Percentiles rank a stretch among this genome's conserved stretches.
Evolutionary conservation across 768 basidiomycete genomes (phyloP).

Genomic region (Mycena rebaudengoi): DNA sequence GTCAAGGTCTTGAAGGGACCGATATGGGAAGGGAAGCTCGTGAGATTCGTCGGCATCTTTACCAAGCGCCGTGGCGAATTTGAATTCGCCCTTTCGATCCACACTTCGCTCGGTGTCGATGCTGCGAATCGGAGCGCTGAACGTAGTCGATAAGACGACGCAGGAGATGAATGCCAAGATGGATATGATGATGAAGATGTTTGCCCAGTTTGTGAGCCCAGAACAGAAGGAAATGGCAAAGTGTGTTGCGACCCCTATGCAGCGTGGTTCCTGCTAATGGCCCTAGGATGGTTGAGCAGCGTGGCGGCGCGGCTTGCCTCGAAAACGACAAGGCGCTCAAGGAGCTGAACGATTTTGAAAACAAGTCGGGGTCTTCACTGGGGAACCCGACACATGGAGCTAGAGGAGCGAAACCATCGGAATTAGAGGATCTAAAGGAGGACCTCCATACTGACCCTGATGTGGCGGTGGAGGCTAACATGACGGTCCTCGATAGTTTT

Average conservation of each 20-base stretch:
- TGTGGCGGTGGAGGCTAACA: conserved; percentile 34
- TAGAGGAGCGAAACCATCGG: not conserved
- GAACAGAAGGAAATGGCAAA: conserved; percentile 34
- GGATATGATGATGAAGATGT: conserved; percentile 34
- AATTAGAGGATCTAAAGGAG: conserved; percentile 23
- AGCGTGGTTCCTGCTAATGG: not conserved
- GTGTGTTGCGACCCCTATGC: not conserved
- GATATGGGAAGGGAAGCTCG: conserved; percentile 37
- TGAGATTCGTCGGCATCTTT: conserved; percentile 32
- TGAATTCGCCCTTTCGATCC: conserved; percentile 36
- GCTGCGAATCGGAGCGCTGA: not conserved
- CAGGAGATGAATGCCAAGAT: conserved; percentile 24
- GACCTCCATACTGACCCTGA: conserved; percentile 37
- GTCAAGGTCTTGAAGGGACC: conserved; percentile 43
- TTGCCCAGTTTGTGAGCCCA: conserved; percentile 29
- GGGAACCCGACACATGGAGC: not conserved
- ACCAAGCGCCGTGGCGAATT: conserved; percentile 33
- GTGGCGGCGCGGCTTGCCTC: conserved; percentile 33
- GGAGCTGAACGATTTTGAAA: conserved; percentile 28
- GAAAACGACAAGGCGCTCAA: conserved; percentile 33
- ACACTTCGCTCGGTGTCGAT: conserved; percentile 35
- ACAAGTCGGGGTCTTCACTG: conserved; percentile 3
- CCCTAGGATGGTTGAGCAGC: conserved; percentile 25
- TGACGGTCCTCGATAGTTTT: no score
- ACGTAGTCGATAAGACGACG: conserved; percentile 18